Conservation (phyloP, 73 alveolate genomes). For the Paramecium primaurelia region DNA sequence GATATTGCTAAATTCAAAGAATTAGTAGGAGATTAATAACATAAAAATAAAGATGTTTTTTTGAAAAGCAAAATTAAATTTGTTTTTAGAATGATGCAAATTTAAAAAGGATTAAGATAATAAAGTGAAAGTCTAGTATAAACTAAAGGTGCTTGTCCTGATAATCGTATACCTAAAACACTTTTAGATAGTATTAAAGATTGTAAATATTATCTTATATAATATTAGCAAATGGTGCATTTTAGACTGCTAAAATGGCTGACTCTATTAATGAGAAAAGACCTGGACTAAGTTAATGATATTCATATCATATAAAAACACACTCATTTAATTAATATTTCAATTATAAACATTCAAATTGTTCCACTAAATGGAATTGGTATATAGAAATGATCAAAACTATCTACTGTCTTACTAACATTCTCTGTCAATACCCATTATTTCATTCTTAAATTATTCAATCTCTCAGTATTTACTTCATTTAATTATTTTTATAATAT, state of each 20-base stretch:
- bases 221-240: conserved; percentile 57
- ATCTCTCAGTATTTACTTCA: neutral
- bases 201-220: neutral
- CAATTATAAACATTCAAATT: neutral
- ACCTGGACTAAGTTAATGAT: conserved; percentile 50
- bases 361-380: neutral
- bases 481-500: neutral
- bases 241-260: conserved; percentile 55
- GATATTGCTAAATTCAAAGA: conserved; percentile 31
- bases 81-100: conserved; percentile 72
- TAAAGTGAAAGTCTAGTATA: conserved; percentile 80
- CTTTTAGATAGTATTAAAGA: conserved; percentile 62
- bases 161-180: conserved; percentile 82
- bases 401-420: neutral
- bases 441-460: neutral
- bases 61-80: conserved; percentile 74
- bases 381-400: neutral
- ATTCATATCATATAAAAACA: neutral
- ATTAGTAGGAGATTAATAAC: conserved; percentile 29
- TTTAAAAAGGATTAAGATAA: conserved; percentile 68
- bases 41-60: conserved; percentile 35
- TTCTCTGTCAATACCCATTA: conserved; percentile 4
- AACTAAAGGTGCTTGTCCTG: conserved; percentile 87
- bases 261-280: conserved; percentile 58
- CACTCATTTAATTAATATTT: neutral